These are phyloP conservation scores for Colletotrichum musae DNA, from an alignment of 2,329 filamentous ascomycete species.

Conservation along the genomic window DNA sequence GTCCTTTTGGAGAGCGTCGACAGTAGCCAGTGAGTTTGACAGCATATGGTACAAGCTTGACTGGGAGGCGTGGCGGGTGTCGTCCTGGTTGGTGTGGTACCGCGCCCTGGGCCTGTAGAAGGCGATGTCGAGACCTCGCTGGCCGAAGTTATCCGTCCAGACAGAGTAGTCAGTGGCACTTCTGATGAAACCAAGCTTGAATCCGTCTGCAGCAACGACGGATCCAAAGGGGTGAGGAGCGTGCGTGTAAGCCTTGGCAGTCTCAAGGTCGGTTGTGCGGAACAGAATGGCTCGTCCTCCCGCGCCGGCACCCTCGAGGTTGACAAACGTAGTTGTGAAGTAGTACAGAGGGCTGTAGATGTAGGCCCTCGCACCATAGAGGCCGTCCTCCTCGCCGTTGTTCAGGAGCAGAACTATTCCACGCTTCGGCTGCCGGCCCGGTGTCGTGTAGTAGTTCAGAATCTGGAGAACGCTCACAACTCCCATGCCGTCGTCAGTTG, in stretches of 20 bases:
- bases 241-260: constrained; percentile 82
- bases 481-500: constrained; percentile 94
- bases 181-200: constrained; percentile 81
- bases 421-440: constrained; percentile 79
- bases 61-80: constrained; percentile 81
- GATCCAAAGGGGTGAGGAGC: constrained; percentile 85
- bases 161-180: constrained; percentile 93
- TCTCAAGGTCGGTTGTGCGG: constrained; percentile 87
- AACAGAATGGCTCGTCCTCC: constrained; percentile 91
- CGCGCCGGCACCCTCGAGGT: constrained; percentile 94
- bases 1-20: constrained; percentile 78
- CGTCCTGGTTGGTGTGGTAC: constrained; percentile 94
- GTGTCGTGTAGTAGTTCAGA: constrained; percentile 85
- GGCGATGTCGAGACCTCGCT: constrained; percentile 88
- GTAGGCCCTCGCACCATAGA: constrained; percentile 90
- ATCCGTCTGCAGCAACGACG: constrained; percentile 87
- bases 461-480: constrained; percentile 90
- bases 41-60: constrained; percentile 94
- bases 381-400: constrained; percentile 94
- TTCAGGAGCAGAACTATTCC: constrained; percentile 91
- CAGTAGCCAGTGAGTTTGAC: constrained; percentile 83
- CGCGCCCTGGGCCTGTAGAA: constrained; percentile 89
- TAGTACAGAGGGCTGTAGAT: constrained; percentile 85
- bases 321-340: constrained; percentile 90
- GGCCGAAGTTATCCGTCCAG: constrained; percentile 82